Base-by-base conservation (phyloP, 2,329 filamentous ascomycete species). In the Pyricularia grisea region DNA sequence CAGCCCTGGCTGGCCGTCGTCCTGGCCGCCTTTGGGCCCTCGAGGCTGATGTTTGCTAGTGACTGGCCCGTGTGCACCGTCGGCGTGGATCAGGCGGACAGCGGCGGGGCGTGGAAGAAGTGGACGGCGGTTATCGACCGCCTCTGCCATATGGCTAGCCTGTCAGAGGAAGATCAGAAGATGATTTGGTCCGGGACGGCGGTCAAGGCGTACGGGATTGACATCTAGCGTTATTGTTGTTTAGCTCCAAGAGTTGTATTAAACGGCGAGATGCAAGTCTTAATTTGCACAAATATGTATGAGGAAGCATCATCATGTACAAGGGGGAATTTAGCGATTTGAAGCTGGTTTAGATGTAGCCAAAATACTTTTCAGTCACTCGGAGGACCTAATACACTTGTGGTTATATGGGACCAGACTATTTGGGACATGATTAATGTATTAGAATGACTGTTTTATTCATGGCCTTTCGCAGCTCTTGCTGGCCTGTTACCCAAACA, bases 1-100 rank as follows among this genome's bases (percentile, higher is more conserved):
- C 82, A 85, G 70, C 89, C 90, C 28, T 96, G 92, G 90, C 85
- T 92, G 2, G 86, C 88, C 70, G 86, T 90, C 68, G 81, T 94
- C 0, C 86, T 96, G 68, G 85, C 88, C 31, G 85, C 85, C 1
- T 97, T 97, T 75, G 89, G 91, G 1, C 80, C 90, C 0, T 76
- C 82, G 27, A 85, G 92, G 72, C 85, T 95, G 76, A 93, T 98
- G 90, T 97, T 95, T 78, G 94, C 90, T 28, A 94, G 91, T 72
- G 93, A 97, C 78, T 98, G 94, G 94, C 94, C 94, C 2, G 90
- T 97, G 0, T 97, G 93, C 79, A 94, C 92, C 71, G 81, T 92
- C 42, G 86, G 87, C 0, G 79, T 82, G 23, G 77, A 74, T 28
- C 74, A 76, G 12, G 42, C 60, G 0, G 79, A 78, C 6, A 64